These are phyloP conservation scores for Apiotrichum montevideense DNA, from an alignment of 1,284 basidiomycete genomes.

Conservation along the genomic window DNA sequence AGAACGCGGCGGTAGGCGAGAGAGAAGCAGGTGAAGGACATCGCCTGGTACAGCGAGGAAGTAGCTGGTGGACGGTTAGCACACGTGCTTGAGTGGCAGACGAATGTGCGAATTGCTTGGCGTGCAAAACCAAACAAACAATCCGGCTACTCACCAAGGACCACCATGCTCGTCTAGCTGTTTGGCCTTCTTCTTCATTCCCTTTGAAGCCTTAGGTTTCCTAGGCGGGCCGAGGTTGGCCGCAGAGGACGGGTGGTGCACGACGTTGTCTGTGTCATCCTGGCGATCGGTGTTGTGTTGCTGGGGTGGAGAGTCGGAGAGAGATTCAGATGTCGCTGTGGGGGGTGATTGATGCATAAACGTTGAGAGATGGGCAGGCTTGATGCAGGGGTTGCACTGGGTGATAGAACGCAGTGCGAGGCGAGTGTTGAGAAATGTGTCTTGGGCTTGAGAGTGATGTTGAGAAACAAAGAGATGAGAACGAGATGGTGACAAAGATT, in stretches of 20 bases:
- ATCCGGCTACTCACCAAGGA: conserved; percentile 18
- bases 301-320: background rate
- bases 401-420: no score
- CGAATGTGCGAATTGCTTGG: no score
- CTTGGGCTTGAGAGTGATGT: background rate
- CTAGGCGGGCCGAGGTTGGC: conserved; percentile 8
- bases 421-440: no score
- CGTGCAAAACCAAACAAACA: no score
- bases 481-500: no score
- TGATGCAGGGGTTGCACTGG: background rate
- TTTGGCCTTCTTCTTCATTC: conserved; percentile 19
- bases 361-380: background rate
- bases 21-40: conserved; percentile 33
- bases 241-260: conserved; percentile 9
- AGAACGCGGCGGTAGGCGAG: conserved; percentile 33
- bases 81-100: conserved; percentile 4
- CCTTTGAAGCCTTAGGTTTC: conserved; percentile 14
- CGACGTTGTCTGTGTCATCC: background rate
- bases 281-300: no score
- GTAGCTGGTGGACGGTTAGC: conserved; percentile 21
- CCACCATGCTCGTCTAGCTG: conserved; percentile 7
- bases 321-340: background rate
- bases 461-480: no score
- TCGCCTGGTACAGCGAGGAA: conserved; percentile 38
- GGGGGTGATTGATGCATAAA: conserved; percentile 8